Base-by-base conservation (phyloP, 306 rosid genomes). In the Cicer yamashitae region DNA sequence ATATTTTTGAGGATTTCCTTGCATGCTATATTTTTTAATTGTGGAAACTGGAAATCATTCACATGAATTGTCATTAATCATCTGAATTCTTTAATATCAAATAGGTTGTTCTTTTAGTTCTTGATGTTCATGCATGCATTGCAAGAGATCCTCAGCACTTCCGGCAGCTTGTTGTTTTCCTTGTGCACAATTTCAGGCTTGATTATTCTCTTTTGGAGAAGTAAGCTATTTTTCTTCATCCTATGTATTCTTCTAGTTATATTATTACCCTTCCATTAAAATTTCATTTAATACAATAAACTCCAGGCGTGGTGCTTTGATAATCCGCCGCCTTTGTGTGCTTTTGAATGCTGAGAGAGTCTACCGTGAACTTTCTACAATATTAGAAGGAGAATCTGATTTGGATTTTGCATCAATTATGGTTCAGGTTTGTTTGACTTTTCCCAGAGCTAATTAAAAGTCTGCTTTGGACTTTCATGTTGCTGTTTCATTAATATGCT, bases 81-180 rank as follows among this genome's bases (percentile, higher is more conserved):
- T 71, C 50, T 75, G 54, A 34, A 15, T 67, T 72, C 11, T 70
- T 46, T 56, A 50, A 73, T 58, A 40, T 61, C 76, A 54, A 70
- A 58, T 76, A 94, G 99, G 99, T 94, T 72, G 99, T 94, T 79
- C 97, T 94, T 64, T 89, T 94, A 75, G 99, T 90, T 82, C 96
- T 94, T 20, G 96, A 94, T 65, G 88, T 94, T 85, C 97, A 90
- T 84, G 97, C 99, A 10, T 87, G 96, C 88, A 94, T 94, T 76
- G 97, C 99, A 20, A 75, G 79, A 87, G 99, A 94, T 82, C 80
- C 81, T 66, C 89, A 68, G 62, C 99, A 94, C 83, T 94, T 94
- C 71, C 90, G 71, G 59, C 89, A 90, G 48, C 96, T 94, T 81
- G 89, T 94, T 44, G 90, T 85, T 83, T 88, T 84, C 82, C 91